Conservation (phyloP, 1,284 basidiomycete species). For the Cutaneotrichosporon cyanovorans region DNA sequence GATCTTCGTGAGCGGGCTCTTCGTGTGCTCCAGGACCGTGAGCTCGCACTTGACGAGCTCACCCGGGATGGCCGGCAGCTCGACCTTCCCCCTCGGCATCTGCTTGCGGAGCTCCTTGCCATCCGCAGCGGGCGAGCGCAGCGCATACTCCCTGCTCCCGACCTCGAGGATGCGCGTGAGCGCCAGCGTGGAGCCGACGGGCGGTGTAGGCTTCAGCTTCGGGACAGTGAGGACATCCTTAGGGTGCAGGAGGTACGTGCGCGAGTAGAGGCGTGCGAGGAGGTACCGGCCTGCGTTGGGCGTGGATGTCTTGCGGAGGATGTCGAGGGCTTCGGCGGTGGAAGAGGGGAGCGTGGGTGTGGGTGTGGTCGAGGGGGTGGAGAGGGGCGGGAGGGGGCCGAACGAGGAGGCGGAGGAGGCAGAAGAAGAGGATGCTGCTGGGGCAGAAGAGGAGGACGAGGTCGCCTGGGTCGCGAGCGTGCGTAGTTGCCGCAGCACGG, state of each 20-base stretch:
- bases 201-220: constrained; percentile 55
- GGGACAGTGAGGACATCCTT: constrained; percentile 89
- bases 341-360: constrained; percentile 22
- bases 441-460: no score
- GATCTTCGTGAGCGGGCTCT: constrained; percentile 79
- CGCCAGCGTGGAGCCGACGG: constrained; percentile 70
- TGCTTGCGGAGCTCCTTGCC: constrained; percentile 51
- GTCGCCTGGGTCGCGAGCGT: constrained; percentile 20
- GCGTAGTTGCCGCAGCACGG: constrained; percentile 10
- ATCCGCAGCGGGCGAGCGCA: constrained; percentile 48
- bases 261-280: constrained; percentile 77
- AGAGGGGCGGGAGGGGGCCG: constrained; percentile 30
- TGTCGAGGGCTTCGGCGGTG: constrained; percentile 37
- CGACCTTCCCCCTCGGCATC: constrained; percentile 7
- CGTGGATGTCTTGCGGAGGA: constrained; percentile 45
- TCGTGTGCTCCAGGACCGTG: constrained; percentile 93
- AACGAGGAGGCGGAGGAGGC: constrained; percentile 17
- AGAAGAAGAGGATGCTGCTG: constrained; percentile 19
- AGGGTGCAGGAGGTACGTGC: constrained; percentile 79
- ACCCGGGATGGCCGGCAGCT: constrained; percentile 25
- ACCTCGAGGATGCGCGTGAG: constrained; percentile 88
- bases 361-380: constrained; percentile 20
- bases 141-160: constrained; percentile 88
- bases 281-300: constrained; percentile 73
- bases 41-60: constrained; percentile 63